Evolutionary conservation across 495 filamentous ascomycete genomes (phyloP), one percentile per base, ranked within the genome.

Genomic region (Penicillium fimorum): DNA sequence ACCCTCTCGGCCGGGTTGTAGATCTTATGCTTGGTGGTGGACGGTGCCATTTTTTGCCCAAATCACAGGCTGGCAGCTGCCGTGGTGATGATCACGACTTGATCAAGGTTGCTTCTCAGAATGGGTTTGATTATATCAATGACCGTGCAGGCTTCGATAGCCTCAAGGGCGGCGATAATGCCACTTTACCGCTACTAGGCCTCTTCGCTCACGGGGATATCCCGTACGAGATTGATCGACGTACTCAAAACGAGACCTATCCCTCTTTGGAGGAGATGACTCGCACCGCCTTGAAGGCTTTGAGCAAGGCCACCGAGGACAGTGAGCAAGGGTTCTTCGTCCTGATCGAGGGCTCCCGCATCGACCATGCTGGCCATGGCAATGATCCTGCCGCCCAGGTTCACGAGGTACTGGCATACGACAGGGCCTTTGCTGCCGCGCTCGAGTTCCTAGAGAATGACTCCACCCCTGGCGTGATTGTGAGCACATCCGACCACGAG

Each of bases 321-420:
- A 90, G 82, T 51, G 90, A 97, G 24, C 83, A 96, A 70, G 94
- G 94, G 1, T 98, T 98, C 79, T 97, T 98, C 76, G 70, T 98
- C 55, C 95, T 98, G 93, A 93, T 98, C 56, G 94, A 98, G 70
- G 94, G 94, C 5, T 92, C 88, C 61, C 81, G 95, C 32, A 97
- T 98, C 60, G 94, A 98, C 60, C 95, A 98, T 69, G 92, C 94
- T 3, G 95, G 92, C 12, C 94, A 98, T 64, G 85, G 83, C 50
- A 98, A 98, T 62, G 94, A 98, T 66, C 94, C 94, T 1, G 92
- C 88, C 11, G 92, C 95, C 0, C 95, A 97, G 67, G 94, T 97
- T 9, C 85, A 93, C 54, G 94, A 98, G 65, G 92, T 97, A 1
- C 75, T 97, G 6, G 92, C 88, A 37, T 97, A 96, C 59, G 94